Conservation (phyloP, 2,329 filamentous ascomycete genomes). For the Diplodia seriata region DNA sequence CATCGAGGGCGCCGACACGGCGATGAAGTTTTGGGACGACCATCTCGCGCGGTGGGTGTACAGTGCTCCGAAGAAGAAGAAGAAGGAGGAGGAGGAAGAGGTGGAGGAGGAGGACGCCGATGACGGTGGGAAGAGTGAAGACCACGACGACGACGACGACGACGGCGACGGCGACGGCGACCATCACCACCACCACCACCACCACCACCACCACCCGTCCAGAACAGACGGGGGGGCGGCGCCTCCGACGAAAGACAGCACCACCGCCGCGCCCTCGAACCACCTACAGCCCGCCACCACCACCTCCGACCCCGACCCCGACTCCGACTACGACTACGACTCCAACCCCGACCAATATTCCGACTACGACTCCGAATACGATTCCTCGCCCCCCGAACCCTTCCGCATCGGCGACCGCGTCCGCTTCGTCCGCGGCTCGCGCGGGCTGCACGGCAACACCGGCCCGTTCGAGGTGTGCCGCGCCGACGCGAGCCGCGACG, state of each 20-base stretch:
- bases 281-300: no score
- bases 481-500: neutral
- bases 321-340: neutral
- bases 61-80: neutral
- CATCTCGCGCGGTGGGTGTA: neutral
- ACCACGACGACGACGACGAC: no score
- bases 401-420: neutral
- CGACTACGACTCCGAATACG: neutral
- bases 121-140: neutral
- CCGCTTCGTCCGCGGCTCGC: neutral
- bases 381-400: neutral
- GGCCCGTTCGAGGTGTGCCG: neutral
- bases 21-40: neutral
- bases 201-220: neutral
- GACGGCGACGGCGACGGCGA: no score
- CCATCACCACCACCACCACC: no score
- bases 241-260: no score
- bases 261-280: no score
- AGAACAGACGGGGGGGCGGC: no score
- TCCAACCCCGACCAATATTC: neutral
- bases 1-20: neutral
- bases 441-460: neutral
- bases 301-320: neutral
- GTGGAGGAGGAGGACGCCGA: neutral
- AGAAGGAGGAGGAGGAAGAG: neutral